Percentiles rank a stretch among this genome's conserved stretches.
phyloP scores from a whole-genome alignment of 345 rosid species.

The Kandelia obovata region DNA sequence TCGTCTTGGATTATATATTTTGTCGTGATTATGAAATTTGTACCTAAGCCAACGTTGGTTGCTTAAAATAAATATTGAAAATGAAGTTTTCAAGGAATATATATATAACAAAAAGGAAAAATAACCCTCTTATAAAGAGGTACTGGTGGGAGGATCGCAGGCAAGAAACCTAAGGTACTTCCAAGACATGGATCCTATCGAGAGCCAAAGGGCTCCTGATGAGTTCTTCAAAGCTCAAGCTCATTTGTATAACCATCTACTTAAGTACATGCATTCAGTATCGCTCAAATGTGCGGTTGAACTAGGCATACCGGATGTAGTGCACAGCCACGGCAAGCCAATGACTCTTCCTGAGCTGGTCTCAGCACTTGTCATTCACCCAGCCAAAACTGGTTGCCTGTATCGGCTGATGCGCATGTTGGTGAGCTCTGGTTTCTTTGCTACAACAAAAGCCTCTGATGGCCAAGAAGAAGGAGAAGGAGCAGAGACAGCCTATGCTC shows the following conservation, averaged over 20 bases:
- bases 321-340: constrained; percentile 38
- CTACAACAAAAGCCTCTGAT: neutral
- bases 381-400: constrained; percentile 18
- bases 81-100: no score
- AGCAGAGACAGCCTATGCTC: constrained; percentile 29
- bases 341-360: constrained; percentile 40
- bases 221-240: constrained; percentile 41
- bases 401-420: constrained; percentile 44
- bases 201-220: constrained; percentile 11
- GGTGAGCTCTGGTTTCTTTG: constrained; percentile 40
- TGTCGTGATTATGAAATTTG: no score
- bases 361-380: constrained; percentile 33
- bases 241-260: constrained; percentile 34
- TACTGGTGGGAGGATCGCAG: no score
- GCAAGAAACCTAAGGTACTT: no score
- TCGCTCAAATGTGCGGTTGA: constrained; percentile 44
- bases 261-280: constrained; percentile 42
- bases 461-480: constrained; percentile 6
- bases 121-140: no score
- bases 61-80: no score
- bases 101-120: no score
- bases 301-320: constrained; percentile 39
- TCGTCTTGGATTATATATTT: no score
- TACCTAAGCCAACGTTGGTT: no score
- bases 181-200: constrained; percentile 12